Conservation (phyloP, 805 yeast species). For the Lipomyces mesembrius region DNA sequence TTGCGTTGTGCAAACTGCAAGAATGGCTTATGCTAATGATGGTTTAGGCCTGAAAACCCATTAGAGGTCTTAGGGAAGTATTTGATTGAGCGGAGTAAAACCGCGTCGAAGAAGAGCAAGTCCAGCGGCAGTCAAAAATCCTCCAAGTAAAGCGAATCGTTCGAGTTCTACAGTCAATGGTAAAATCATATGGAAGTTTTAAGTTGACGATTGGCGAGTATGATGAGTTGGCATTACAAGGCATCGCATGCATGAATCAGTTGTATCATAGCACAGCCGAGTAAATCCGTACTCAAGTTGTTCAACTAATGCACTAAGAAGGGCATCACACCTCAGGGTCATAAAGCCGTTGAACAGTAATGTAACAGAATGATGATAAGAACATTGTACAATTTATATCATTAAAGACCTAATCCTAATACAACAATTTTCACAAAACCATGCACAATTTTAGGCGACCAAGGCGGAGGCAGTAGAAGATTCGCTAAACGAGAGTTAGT, state of each 20-base stretch:
- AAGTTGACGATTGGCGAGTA: not conserved
- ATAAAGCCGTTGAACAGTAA: not conserved
- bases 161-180: not conserved
- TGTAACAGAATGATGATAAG: not conserved
- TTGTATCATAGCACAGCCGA: not conserved
- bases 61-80: conserved; percentile 35
- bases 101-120: not conserved
- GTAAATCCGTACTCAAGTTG: not conserved
- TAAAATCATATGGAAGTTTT: not conserved
- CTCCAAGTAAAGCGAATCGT: not conserved
- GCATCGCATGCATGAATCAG: not conserved
- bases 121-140: not conserved
- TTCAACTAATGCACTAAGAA: not conserved
- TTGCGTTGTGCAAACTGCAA: not conserved
- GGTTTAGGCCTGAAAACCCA: conserved; percentile 39
- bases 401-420: conserved; percentile 3
- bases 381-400: conserved; percentile 6
- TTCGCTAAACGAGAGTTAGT: conserved; percentile 57
- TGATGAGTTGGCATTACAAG: not conserved
- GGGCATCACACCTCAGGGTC: not conserved
- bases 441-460: conserved; percentile 72
- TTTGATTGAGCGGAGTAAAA: conserved; percentile 33
- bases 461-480: conserved; percentile 99
- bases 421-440: conserved; percentile 5
- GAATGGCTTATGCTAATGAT: not conserved